phyloP scores from a whole-genome alignment of 495 filamentous ascomycete genomes.

The Chlorociboria aeruginascens region DNA sequence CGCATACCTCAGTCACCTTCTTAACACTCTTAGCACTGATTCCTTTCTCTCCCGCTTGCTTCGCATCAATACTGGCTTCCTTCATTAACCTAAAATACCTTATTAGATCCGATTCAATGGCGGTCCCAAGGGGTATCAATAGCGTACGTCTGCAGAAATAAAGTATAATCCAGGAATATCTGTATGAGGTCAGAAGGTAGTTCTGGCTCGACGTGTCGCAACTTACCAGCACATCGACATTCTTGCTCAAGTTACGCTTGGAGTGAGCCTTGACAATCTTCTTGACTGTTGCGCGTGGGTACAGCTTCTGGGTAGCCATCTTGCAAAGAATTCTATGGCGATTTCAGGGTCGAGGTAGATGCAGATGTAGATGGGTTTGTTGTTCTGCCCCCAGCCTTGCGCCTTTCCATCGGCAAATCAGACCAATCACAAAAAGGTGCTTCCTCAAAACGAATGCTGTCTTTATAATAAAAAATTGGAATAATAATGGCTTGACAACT shows the following conservation, averaged over 20 bases:
- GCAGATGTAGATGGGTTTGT: neutral
- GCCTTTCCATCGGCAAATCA: neutral
- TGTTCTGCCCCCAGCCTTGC: neutral
- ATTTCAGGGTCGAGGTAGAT: neutral
- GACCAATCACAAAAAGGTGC: neutral
- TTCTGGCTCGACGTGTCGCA: constrained; percentile 7
- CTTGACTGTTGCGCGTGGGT: constrained; percentile 74
- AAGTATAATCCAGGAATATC: constrained; percentile 82
- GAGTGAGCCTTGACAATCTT: constrained; percentile 85
- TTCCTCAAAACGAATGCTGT: no score
- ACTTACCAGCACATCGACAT: constrained; percentile 74
- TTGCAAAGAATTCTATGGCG: constrained; percentile 17
- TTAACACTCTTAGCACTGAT: constrained; percentile 63
- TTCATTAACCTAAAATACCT: constrained; percentile 55
- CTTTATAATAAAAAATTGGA: no score
- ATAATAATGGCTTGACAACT: no score
- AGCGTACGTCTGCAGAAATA: constrained; percentile 74
- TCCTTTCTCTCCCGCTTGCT: constrained; percentile 58
- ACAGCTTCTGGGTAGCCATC: constrained; percentile 56
- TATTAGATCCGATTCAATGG: neutral
- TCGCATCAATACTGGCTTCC: constrained; percentile 67
- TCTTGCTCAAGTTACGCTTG: constrained; percentile 67
- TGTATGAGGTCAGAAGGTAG: constrained; percentile 19
- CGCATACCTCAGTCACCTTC: constrained; percentile 62
- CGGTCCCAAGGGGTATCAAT: neutral